phyloP scores from a whole-genome alignment of 2,329 filamentous ascomycete species.

The Hypoxylon sp. region DNA sequence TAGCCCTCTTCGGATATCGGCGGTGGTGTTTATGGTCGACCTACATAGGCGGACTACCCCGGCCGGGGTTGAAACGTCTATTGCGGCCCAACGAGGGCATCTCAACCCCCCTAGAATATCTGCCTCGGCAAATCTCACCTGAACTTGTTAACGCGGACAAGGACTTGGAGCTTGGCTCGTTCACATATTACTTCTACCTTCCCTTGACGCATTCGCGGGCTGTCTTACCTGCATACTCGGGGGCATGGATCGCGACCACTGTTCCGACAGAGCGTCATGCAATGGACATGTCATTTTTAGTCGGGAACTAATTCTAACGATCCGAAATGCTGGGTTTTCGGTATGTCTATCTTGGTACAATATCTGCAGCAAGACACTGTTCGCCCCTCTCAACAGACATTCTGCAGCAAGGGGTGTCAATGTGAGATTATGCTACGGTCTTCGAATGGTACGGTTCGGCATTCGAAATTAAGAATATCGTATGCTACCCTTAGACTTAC shows the following conservation, averaged over 20 bases:
- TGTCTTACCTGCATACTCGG: slow-evolving; percentile 24
- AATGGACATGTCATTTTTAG: slow-evolving; percentile 22
- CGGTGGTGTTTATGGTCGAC: slow-evolving; percentile 18
- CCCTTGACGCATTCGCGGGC: slow-evolving; percentile 4
- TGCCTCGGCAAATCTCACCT: slow-evolving; percentile 18
- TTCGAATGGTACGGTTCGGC: slow-evolving; percentile 6
- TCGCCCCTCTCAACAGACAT: neutral
- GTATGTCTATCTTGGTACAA: slow-evolving; percentile 15
- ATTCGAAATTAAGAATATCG: neutral
- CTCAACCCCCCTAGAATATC: slow-evolving; percentile 14
- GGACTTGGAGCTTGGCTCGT: neutral
- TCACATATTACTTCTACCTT: slow-evolving; percentile 11
- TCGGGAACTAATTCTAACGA: slow-evolving; percentile 9
- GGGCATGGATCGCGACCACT: slow-evolving; percentile 23
- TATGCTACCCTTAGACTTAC: neutral
- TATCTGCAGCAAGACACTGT: slow-evolving; percentile 9
- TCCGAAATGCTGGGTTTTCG: slow-evolving; percentile 26
- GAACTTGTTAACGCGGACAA: neutral
- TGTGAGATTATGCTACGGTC: slow-evolving; percentile 14
- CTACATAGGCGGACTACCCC: slow-evolving; percentile 25
- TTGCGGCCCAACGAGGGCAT: slow-evolving; percentile 41
- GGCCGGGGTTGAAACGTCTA: slow-evolving; percentile 32
- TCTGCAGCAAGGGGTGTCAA: neutral
- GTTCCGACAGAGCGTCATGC: slow-evolving; percentile 25
- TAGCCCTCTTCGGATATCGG: slow-evolving; percentile 23